Evolutionary conservation across 768 basidiomycete species (phyloP).

Genomic region (Hericium erinaceus): DNA sequence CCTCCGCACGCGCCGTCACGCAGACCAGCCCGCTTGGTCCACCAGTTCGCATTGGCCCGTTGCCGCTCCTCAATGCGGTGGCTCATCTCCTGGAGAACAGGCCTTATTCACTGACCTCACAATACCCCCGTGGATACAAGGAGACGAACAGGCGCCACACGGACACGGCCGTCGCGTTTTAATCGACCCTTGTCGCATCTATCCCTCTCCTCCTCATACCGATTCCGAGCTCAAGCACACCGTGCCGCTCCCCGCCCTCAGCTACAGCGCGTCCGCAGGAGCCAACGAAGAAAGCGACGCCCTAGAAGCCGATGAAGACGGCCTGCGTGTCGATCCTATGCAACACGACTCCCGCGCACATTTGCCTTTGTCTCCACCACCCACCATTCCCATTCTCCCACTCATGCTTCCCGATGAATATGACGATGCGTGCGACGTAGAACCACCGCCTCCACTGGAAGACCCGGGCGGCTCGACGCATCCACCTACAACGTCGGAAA

Average conservation of each 20-base stretch:
- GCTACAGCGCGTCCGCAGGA: not conserved
- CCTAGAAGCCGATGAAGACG: not conserved
- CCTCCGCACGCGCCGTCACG: not conserved
- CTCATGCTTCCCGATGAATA: not conserved
- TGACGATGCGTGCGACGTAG: not conserved
- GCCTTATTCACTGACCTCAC: not conserved
- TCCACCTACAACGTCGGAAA: too few relatives aligned
- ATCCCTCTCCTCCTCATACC: conserved; percentile 14
- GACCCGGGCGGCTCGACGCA: too few relatives aligned
- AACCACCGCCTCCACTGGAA: too few relatives aligned
- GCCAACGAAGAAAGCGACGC: not conserved
- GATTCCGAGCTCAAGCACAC: conserved; percentile 16
- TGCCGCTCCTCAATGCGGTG: not conserved
- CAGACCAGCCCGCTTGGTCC: not conserved
- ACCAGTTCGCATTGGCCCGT: not conserved
- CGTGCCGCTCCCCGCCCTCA: conserved; percentile 11
- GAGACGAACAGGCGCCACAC: too few relatives aligned
- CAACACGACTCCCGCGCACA: not conserved
- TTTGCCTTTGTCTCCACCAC: not conserved
- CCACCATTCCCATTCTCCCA: not conserved
- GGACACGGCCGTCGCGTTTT: not conserved
- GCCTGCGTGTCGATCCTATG: not conserved
- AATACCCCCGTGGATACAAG: not conserved
- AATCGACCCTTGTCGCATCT: conserved; percentile 6
- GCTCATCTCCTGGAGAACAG: not conserved